phyloP scores from a whole-genome alignment of 1,139 yeast genomes.

The Debaryomyces subglobosus region DNA sequence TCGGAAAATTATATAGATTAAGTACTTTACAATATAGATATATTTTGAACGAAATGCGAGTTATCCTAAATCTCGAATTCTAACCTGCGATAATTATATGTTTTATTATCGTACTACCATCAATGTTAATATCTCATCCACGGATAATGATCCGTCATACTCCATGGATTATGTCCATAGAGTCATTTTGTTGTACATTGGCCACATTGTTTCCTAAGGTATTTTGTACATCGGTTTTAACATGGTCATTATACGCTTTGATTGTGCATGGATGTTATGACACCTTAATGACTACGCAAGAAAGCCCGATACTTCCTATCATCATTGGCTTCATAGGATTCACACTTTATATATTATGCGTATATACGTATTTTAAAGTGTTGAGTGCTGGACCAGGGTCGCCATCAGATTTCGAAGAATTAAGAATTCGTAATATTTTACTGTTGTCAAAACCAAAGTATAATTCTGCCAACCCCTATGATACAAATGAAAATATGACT shows the following conservation, averaged over 20 bases:
- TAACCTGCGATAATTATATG: neutral
- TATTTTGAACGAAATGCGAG: neutral
- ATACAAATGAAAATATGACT: conserved; percentile 1
- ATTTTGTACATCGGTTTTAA: conserved; percentile 50
- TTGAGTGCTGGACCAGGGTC: conserved; percentile 68
- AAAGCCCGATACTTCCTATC: conserved; percentile 15
- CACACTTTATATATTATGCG: conserved; percentile 27
- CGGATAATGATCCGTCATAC: conserved; percentile 21
- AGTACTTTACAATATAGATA: neutral
- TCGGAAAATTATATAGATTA: neutral
- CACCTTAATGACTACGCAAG: conserved; percentile 17
- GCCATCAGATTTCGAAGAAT: conserved; percentile 45
- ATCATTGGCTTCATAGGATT: conserved; percentile 20
- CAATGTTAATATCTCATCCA: conserved; percentile 29
- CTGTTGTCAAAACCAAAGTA: conserved; percentile 10
- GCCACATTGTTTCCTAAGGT: conserved; percentile 63
- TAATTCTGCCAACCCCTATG: conserved; percentile 18
- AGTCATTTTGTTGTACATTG: conserved; percentile 47
- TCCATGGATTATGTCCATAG: conserved; percentile 18
- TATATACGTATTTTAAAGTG: conserved; percentile 55
- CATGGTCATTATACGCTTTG: conserved; percentile 63
- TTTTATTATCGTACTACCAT: neutral
- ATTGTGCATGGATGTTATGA: conserved; percentile 21
- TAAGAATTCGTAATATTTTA: conserved; percentile 20
- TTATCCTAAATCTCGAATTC: neutral